Conservation (phyloP, 768 basidiomycete species). For the Mrakia hoshinonis region DNA sequence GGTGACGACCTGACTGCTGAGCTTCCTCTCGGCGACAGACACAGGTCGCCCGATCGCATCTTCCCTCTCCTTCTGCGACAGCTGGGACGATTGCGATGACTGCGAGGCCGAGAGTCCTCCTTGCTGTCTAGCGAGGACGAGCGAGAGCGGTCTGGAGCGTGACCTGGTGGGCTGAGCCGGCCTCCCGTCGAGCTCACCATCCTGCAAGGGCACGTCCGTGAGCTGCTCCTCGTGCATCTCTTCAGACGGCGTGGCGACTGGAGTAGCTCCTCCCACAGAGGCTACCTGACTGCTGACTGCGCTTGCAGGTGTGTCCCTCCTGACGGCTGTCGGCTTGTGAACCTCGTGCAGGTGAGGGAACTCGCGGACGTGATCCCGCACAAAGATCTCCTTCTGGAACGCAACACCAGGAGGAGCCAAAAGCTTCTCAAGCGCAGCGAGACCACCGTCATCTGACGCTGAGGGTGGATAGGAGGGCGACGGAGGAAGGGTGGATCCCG, state of each 20-base stretch:
- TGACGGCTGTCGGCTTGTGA: background rate
- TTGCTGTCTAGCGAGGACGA: background rate
- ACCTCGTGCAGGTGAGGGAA: slow-evolving; percentile 25
- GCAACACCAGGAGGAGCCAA: background rate
- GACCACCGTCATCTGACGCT: background rate
- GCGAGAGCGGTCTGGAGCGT: slow-evolving; percentile 10
- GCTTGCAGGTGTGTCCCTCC: slow-evolving; percentile 2
- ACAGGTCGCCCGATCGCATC: background rate
- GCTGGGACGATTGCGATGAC: too few relatives aligned
- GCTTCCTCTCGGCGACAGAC: background rate
- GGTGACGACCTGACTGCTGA: background rate
- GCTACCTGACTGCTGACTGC: background rate
- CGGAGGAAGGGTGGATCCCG: background rate
- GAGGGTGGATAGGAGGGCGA: slow-evolving; percentile 16
- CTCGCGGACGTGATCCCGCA: slow-evolving; percentile 14
- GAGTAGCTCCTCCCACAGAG: background rate
- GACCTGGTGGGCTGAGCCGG: background rate
- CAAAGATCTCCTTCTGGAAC: slow-evolving; percentile 23
- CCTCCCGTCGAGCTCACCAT: background rate
- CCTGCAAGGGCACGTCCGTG: background rate
- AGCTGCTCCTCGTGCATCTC: background rate
- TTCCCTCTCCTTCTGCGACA: background rate
- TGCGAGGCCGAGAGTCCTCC: slow-evolving; percentile 3
- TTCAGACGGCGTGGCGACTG: background rate
- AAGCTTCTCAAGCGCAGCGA: background rate